Evolutionary conservation across 192 early-diverging fungal genomes (phyloP).

Genomic region (Entomortierella chlamydospora): DNA sequence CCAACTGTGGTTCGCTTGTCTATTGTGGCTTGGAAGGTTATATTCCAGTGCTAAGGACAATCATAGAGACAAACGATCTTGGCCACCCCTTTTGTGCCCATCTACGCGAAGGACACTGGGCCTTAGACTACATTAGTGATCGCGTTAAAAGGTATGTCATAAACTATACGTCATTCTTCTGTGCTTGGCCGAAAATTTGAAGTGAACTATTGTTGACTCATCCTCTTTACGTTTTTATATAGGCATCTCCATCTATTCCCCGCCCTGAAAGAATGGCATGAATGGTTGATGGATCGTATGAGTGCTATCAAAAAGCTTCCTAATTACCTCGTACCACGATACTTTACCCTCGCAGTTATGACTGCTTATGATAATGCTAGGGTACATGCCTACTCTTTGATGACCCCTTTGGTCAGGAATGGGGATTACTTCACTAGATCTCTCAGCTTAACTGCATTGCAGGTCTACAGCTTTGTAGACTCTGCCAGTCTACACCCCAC

Average conservation of each 20-base stretch:
- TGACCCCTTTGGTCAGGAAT: conserved; percentile 66
- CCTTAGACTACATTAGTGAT: conserved; percentile 86
- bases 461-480: conserved; percentile 85
- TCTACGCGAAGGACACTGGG: conserved; percentile 91
- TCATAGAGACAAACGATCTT: conserved; percentile 89
- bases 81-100: conserved; percentile 94
- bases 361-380: conserved; percentile 82
- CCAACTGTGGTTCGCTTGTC: conserved; percentile 81
- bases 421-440: conserved; percentile 75
- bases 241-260: conserved; percentile 50
- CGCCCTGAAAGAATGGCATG: conserved; percentile 52
- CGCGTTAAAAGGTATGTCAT: conserved; percentile 71
- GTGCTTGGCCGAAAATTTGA: no score
- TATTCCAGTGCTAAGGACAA: conserved; percentile 80
- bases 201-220: background rate
- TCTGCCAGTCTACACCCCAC: conserved; percentile 85
- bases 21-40: conserved; percentile 97
- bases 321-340: conserved; percentile 91
- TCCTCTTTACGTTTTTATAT: background rate
- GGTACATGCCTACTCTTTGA: conserved; percentile 68
- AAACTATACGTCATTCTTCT: no score
- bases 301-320: conserved; percentile 76
- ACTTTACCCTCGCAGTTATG: conserved; percentile 88
- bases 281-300: conserved; percentile 86
- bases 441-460: conserved; percentile 83